Base-by-base conservation (phyloP, 495 filamentous ascomycete genomes). In the Aspergillus sclerotiicarbonarius region DNA sequence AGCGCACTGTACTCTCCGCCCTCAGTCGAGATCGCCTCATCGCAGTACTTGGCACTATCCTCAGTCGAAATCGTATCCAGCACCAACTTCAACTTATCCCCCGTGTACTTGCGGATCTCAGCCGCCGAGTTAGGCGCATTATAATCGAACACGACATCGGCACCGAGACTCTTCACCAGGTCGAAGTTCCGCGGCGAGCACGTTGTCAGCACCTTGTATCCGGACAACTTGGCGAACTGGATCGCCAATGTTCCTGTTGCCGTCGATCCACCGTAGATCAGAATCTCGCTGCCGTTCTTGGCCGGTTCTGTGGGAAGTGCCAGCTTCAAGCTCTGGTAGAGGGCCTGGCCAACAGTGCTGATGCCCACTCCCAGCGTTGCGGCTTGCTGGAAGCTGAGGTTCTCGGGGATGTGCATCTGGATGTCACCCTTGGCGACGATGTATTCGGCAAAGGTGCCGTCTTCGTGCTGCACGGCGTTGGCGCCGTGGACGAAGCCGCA, bases 1-100 rank as follows among this genome's bases (percentile, higher is more conserved):
- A 73, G 59, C 21, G 56, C 25, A 43, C 32, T 49, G 41, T 75
- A 75, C 10, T 70, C 63, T 37, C 67, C 73, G 18, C 69, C 68
- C 18, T 65, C 60, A 29, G 67, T 70, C 25, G 71, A 75, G 1
- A 80, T 61, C 1, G 75, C 76, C 3, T 62, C 58, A 41, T 72
- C 72, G 46, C 69, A 76, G 52, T 76, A 70, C 25, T 62, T 43
- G 19, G 68, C 71, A 33, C 67, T 68, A 0, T 51, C 41, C n/a
- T 68, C 59, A 8, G 66, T 58, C 7, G 66, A 64, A 43, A 79
- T 50, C 25, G 47, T 50, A 18, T 50, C 47, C 9, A 50, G 21
- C 0, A 50, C 47, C 9, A 50, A 15, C 25, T 31, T 29, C 25
- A 50, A 25, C 10, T 50, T 31, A 25, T 50, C 31, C 2, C 31